Conservation (phyloP, 192 early-diverging fungal species). For the Allomyces arbusculus region DNA sequence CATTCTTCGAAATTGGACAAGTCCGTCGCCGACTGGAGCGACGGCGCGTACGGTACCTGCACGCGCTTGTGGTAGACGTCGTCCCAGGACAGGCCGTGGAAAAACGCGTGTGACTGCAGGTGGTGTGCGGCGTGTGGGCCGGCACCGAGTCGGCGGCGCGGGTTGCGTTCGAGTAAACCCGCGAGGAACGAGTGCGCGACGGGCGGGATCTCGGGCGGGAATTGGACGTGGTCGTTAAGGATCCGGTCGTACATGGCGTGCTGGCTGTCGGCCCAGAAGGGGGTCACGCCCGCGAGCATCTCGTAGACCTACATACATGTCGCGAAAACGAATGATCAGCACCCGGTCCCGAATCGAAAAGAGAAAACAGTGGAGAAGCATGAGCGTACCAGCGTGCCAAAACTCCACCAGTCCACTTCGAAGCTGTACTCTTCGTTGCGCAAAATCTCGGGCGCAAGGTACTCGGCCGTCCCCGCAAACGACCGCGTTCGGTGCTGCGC, state of each 20-base stretch:
- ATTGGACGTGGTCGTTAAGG: conserved; percentile 23
- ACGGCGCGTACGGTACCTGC: conserved; percentile 44
- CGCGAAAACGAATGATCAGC: too few relatives aligned
- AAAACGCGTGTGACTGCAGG: conserved; percentile 57
- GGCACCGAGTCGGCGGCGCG: conserved; percentile 38
- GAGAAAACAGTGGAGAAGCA: too few relatives aligned
- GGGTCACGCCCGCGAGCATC: conserved; percentile 11
- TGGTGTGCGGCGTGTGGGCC: conserved; percentile 33
- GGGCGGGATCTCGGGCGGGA: conserved; percentile 20
- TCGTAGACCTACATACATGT: neutral
- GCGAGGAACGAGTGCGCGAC: conserved; percentile 21
- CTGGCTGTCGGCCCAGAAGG: conserved; percentile 37
- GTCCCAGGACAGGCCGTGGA: conserved; percentile 51
- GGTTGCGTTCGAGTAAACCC: conserved; percentile 17
- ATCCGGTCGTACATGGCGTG: conserved; percentile 34
- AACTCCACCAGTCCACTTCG: conserved; percentile 1
- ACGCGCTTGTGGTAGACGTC: conserved; percentile 34
- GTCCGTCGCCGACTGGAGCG: conserved; percentile 8
- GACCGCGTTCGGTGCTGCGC: conserved; percentile 4
- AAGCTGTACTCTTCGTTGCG: neutral
- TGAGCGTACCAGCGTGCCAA: conserved; percentile 5
- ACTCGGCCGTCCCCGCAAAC: neutral
- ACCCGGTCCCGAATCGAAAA: too few relatives aligned
- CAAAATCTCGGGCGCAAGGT: neutral
- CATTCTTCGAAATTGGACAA: neutral